Base-by-base conservation (phyloP, 78 protist genomes). In the Creolimax fragrantissima region DNA sequence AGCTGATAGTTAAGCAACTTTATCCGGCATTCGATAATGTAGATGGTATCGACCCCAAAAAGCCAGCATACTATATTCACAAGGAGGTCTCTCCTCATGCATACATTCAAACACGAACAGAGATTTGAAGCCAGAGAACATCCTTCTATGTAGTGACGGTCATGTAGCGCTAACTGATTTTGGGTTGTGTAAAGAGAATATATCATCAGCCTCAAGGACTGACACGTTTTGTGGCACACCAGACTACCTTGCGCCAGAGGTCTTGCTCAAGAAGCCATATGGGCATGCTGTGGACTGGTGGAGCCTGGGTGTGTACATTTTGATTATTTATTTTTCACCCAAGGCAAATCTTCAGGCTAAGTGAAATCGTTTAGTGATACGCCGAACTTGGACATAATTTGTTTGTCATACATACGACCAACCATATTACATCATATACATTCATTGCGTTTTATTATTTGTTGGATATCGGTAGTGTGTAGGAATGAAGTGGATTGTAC, bases 171-270 rank as follows among this genome's bases (percentile, higher is more conserved):
- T 98, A 2, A 98, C 99, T 0, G 99, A 98, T 89, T 98, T 95
- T 32, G 96, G 96, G 1, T 45, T 96, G 35, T 93, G 94, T 88
- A 95, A 95, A 44, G 97, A 95, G 45, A 84, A 88, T 42, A 66
- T 93, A 32, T 39, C 44, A 35, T 86, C 88, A 11, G 42, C 42
- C 41, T 95, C 84, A 67, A 36, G 97, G 2, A 91, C 95, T 24
- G 5, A 37, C 35, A 98, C 99, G 2, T 95, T 98, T 90, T 98
- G 99, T 90, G 99, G 99, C n/a, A 98, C 99, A 0, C 99, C 99
- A 3, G 99, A 99, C 88, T 92, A 92, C 89, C 35, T 92, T 37
- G 99, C 98, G 47, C 97, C 97, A 2, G 98, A 97, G 85, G 89
- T 95, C 2, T 45, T 95, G 24, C 35, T 35, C 32, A 90, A 91